Evolutionary conservation across 1,139 yeast species (phyloP), one percentile per base, ranked within the genome.

Genomic region (Yamadazyma taylorii): DNA sequence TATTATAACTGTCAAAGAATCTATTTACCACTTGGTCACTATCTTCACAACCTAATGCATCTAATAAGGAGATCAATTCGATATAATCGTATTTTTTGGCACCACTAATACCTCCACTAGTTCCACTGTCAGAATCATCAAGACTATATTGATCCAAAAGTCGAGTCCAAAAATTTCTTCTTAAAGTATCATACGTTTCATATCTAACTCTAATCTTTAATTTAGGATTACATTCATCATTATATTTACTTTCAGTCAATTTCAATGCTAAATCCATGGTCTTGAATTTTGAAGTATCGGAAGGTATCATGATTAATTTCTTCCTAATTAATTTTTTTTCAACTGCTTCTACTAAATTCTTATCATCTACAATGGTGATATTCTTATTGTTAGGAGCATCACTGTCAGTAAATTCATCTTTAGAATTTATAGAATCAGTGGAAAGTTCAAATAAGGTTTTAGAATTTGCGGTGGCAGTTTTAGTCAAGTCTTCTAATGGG

Each of bases 91-190:
- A 69, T 5, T 32, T 17, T 16, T 38, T 41, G 3, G 30, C 35
- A 7, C n/a, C 24, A 11, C 28, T 28, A 6, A 12, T 26, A 7
- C n/a, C n/a, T n/a, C n/a, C n/a, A n/a, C n/a, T n/a, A n/a, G n/a
- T n/a, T n/a, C n/a, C n/a, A n/a, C n/a, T n/a, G n/a, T 50, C 48
- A 3, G 60, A 56, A 14, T 65, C 74, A 31, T 48, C 53, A 12
- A 50, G 35, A 35, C 52, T 51, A 52, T 75, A 85, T 40, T 78
- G 78, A 17, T 69, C 69, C 21, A 87, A 66, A 14, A 87, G 64
- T 5, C 78, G 70, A 25, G 70, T 61, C 95, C 96, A 88, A 48
- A 89, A 77, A 38, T 80, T 79, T 45, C 75, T 76, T 42, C 92
- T 70, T 39, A 89, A 65, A 3, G 69, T 73, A 0, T 70, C 71